Evolutionary conservation across 192 early-diverging fungal species (phyloP).

Genomic region (Backusella morwellensis): DNA sequence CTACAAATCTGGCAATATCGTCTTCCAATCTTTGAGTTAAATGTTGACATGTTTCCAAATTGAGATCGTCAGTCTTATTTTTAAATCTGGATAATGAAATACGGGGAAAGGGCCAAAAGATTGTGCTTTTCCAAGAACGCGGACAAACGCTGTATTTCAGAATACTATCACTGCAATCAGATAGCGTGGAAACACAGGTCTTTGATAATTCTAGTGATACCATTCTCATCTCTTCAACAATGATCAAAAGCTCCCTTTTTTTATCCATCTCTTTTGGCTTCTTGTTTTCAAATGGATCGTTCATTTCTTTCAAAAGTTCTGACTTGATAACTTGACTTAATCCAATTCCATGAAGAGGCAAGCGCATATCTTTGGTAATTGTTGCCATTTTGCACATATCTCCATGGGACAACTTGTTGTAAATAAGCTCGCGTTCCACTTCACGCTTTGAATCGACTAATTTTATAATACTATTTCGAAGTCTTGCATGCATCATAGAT

Average conservation of each 20-base stretch:
- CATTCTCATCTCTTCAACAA: background rate
- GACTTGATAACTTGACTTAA: constrained; percentile 17
- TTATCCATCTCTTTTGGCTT: background rate
- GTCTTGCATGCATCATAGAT: background rate
- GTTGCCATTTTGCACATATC: constrained; percentile 22
- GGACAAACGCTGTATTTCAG: background rate
- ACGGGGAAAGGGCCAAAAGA: constrained; percentile 12
- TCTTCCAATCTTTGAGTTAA: background rate
- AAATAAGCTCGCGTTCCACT: constrained; percentile 28
- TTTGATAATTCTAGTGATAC: background rate
- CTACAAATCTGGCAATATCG: background rate
- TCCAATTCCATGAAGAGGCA: constrained; percentile 25
- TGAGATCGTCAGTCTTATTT: background rate
- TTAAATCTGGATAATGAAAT: background rate
- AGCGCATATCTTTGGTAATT: constrained; percentile 17
- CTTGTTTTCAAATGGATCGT: background rate
- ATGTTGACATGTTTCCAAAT: background rate
- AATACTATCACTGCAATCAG: background rate
- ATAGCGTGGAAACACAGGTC: background rate
- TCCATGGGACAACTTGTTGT: constrained; percentile 9
- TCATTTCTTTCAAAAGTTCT: constrained; percentile 1
- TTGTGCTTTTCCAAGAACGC: background rate
- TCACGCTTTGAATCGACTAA: constrained; percentile 27
- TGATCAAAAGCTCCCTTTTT: background rate
- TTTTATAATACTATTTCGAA: constrained; percentile 20